Base-by-base conservation (phyloP, 176 grass and related monocot species). In the Oryza brachyantha region DNA sequence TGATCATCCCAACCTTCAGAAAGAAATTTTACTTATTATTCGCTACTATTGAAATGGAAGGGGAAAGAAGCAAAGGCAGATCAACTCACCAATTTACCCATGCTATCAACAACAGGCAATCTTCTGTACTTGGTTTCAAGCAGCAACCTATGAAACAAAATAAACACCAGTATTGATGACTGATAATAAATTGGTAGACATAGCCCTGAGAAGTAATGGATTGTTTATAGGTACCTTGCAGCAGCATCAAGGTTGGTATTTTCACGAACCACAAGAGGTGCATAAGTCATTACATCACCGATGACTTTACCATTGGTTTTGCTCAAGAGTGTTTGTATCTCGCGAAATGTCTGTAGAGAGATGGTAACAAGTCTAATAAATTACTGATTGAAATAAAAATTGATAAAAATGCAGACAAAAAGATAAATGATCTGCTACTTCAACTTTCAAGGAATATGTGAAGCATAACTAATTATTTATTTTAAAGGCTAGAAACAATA, bases 191-290 rank as follows among this genome's bases (percentile, higher is more conserved):
- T 87, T 19, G 2, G 31, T 66, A 34, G 64, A 58, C 10, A 54
- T 16, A 22, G 68, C 10, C 28, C 40, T 22, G 57, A 64, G 59
- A 71, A 84, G 62, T 77, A 54, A 72, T 21, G 19, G 66, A 43
- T 64, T 62, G 37, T 34, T n/a, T 60, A 55, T 54, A 73, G 48
- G 41, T 86, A 91, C 92, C 96, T 88, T 73, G 92, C 79, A 72
- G 90, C 96, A 86, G 87, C 96, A 68, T 98, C 96, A 48, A 98
- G 92, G 76, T 94, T 98, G 27, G 96, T 98, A 83, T 84, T 91
- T 90, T 89, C 71, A 67, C 88, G 92, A 61, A 98, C 92, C 16
- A 83, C 96, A 52, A 94, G 78, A 80, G 92, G 96, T 27, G 83
- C 73, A 61, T 80, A 64, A 2, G 96, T 94, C 92, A 98, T 98